A percentile compares a stretch with the other conserved stretches of the same genome.
These are phyloP conservation scores for Quercus cerris DNA, from an alignment of 306 rosid species.

Conservation along the genomic window DNA sequence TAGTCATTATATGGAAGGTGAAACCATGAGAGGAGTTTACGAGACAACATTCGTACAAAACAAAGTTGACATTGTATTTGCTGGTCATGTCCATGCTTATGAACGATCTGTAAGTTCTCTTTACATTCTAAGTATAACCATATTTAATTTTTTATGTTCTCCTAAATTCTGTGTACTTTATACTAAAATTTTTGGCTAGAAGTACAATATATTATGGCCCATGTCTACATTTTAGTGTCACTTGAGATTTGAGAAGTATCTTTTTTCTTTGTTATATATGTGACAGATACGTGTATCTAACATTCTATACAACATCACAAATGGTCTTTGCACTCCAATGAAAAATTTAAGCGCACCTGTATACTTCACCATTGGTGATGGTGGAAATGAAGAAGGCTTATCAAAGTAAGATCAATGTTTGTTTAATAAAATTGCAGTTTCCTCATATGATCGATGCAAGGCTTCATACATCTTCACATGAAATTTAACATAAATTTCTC, in stretches of 20 bases:
- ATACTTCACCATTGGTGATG: constrained; percentile 87
- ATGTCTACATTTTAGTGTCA: not conserved
- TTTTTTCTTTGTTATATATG: not conserved
- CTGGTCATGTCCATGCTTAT: constrained; percentile 95
- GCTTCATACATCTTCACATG: not conserved
- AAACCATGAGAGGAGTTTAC: constrained; percentile 77
- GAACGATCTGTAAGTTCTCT: constrained; percentile 69
- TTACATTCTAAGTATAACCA: not conserved
- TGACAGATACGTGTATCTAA: constrained; percentile 80
- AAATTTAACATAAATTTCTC: not conserved
- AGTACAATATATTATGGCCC: not conserved
- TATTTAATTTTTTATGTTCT: too few relatives aligned
- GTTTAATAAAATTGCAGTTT: not conserved
- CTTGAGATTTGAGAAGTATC: not conserved
- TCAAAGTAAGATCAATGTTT: constrained; percentile 51
- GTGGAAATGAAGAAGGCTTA: constrained; percentile 89
- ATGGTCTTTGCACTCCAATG: constrained; percentile 65
- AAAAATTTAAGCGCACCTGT: constrained; percentile 81
- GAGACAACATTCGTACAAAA: constrained; percentile 66
- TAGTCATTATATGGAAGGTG: constrained; percentile 94
- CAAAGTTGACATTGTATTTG: constrained; percentile 80
- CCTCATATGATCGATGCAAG: not conserved
- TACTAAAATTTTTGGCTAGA: too few relatives aligned
- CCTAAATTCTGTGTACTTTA: too few relatives aligned
- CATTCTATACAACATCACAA: constrained; percentile 58